phyloP scores from a whole-genome alignment of 2,329 filamentous ascomycete genomes.

The Colletotrichum gigasporum region DNA sequence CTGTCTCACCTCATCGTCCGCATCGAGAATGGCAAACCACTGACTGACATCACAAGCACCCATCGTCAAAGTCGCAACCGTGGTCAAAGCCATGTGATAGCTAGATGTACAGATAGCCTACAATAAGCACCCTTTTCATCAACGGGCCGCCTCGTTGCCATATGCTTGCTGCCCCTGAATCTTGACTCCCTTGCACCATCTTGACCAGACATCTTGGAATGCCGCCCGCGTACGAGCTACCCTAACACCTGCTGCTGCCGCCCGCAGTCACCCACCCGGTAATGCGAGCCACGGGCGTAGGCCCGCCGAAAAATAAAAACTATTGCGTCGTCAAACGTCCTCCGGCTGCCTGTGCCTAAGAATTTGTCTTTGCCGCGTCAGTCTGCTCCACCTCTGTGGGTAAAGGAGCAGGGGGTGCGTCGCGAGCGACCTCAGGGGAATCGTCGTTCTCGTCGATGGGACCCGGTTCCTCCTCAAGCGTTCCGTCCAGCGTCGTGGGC shows the following conservation, averaged over 20 bases:
- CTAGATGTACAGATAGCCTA: conserved; percentile 30
- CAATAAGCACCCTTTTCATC: conserved; percentile 10
- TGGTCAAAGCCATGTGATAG: conserved; percentile 21
- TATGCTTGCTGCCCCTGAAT: neutral
- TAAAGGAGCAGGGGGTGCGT: conserved; percentile 12
- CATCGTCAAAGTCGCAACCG: neutral
- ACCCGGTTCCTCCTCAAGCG: conserved; percentile 61
- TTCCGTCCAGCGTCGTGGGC: conserved; percentile 61
- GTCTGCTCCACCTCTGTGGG: conserved; percentile 26
- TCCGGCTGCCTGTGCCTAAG: neutral
- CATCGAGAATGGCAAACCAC: neutral
- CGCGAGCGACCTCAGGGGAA: conserved; percentile 36
- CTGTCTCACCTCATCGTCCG: neutral
- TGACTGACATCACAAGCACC: neutral
- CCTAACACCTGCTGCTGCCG: neutral
- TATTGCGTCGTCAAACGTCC: neutral
- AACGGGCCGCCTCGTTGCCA: conserved; percentile 7
- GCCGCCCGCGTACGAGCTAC: conserved; percentile 4
- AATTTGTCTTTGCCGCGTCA: conserved; percentile 18
- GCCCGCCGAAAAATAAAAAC: neutral
- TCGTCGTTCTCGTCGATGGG: conserved; percentile 45
- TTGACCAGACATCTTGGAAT: conserved; percentile 13
- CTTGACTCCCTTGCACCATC: neutral
- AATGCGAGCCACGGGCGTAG: no score
- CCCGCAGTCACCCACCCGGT: neutral